Percentiles rank a stretch among this genome's conserved stretches.
Evolutionary conservation across 116 monocot species (phyloP).

Genomic region (Iris pallida): DNA sequence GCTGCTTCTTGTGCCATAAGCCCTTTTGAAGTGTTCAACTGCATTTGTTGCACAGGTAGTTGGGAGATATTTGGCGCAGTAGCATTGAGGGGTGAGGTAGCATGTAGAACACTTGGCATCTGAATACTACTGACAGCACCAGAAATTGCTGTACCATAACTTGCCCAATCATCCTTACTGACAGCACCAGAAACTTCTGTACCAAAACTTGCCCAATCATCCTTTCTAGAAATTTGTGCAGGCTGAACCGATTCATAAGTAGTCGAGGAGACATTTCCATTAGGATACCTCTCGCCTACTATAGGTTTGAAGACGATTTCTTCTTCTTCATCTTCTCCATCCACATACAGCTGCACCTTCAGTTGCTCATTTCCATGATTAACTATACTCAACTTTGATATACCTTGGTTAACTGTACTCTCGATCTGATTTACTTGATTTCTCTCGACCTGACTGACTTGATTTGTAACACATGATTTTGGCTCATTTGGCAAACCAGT

Average conservation of each 20-base stretch:
- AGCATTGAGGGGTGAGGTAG: neutral
- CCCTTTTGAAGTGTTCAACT: slow-evolving; percentile 38
- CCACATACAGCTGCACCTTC: slow-evolving; percentile 16
- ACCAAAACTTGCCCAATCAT: slow-evolving; percentile 19
- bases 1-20: slow-evolving; percentile 24
- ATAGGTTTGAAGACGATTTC: slow-evolving; percentile 86
- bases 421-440: neutral
- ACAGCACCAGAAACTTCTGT: slow-evolving; percentile 21
- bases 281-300: slow-evolving; percentile 21
- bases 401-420: slow-evolving; percentile 6
- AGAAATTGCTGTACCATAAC: slow-evolving; percentile 21
- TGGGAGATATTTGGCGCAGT: slow-evolving; percentile 4
- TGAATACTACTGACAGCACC: slow-evolving; percentile 14
- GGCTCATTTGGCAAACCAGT: slow-evolving; percentile 1
- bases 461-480: slow-evolving; percentile 3
- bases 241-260: slow-evolving; percentile 19
- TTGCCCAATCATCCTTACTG: slow-evolving; percentile 11
- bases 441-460: slow-evolving; percentile 12
- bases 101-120: slow-evolving; percentile 19
- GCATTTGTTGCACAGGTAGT: slow-evolving; percentile 16
- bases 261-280: slow-evolving; percentile 8
- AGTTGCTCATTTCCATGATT: slow-evolving; percentile 8
- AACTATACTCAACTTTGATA: slow-evolving; percentile 12
- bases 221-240: neutral
- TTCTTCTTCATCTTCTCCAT: slow-evolving; percentile 65